These are phyloP conservation scores for Ganoderma meredithae DNA, from an alignment of 1,284 basidiomycete species.

Conservation along the genomic window DNA sequence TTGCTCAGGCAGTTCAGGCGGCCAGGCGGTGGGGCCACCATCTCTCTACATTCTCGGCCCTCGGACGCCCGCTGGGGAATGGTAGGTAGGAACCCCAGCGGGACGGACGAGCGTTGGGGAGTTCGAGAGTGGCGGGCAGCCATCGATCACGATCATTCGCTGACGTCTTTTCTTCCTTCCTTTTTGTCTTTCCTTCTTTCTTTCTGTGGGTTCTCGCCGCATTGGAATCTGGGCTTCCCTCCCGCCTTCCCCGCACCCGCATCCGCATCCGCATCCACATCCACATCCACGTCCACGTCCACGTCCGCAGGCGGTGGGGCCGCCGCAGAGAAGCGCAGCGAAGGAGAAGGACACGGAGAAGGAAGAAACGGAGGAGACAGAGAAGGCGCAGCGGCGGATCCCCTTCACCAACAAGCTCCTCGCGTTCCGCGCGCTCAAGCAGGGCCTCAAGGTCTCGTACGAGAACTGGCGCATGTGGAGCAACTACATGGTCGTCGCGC, in stretches of 20 bases:
- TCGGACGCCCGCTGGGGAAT: neutral
- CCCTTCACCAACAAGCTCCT: slow-evolving; percentile 81
- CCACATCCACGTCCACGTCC: no score
- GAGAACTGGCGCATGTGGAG: slow-evolving; percentile 99
- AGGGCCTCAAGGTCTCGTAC: slow-evolving; percentile 85
- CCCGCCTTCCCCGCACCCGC: no score
- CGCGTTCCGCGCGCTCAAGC: slow-evolving; percentile 94
- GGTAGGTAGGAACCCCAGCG: neutral
- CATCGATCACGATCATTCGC: slow-evolving; percentile 3
- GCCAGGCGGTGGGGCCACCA: neutral
- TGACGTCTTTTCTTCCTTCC: neutral
- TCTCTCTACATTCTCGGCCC: neutral
- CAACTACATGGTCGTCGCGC: slow-evolving; percentile 95
- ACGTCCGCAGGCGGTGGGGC: neutral
- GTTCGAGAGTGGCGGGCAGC: neutral
- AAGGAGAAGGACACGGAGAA: neutral
- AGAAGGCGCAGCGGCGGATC: slow-evolving; percentile 37
- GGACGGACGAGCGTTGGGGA: neutral
- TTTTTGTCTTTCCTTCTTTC: neutral
- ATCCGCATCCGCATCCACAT: no score
- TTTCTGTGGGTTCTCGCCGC: no score
- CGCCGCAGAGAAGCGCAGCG: neutral
- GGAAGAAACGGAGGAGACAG: no score
- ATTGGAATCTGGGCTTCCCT: no score
- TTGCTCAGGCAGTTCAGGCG: neutral